Percentiles rank a stretch among this genome's conserved stretches.
Evolutionary conservation across 768 basidiomycete genomes (phyloP).

Genomic region (Termitomyces sp.): DNA sequence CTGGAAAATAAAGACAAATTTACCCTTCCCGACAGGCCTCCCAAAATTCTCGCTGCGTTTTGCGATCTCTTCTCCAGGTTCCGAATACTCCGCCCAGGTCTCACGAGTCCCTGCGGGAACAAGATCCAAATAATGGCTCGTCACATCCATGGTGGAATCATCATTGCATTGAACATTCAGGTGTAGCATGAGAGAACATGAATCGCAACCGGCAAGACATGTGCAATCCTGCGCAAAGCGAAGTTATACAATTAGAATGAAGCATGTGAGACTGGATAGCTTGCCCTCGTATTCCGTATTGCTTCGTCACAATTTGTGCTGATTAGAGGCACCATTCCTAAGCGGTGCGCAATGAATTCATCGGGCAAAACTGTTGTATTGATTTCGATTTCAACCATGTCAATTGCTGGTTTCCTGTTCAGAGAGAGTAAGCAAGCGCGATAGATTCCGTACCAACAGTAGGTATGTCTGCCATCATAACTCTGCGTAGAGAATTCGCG

Average conservation of each 20-base stretch:
- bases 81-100: conserved; percentile 22
- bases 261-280: conserved; percentile 20
- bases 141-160: conserved; percentile 76
- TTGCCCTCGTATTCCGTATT: conserved; percentile 73
- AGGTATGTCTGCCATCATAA: conserved; percentile 95
- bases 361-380: conserved; percentile 95
- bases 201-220: conserved; percentile 79
- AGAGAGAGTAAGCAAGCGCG: conserved; percentile 1
- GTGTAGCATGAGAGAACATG: conserved; percentile 80
- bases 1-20: not conserved
- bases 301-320: conserved; percentile 88
- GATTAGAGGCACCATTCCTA: conserved; percentile 90
- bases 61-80: conserved; percentile 65
- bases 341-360: conserved; percentile 94
- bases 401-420: conserved; percentile 67
- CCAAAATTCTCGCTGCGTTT: conserved; percentile 79
- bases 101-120: conserved; percentile 32
- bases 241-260: not conserved
- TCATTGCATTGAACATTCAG: conserved; percentile 78
- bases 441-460: conserved; percentile 73
- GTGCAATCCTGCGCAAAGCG: conserved; percentile 73
- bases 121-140: conserved; percentile 80
- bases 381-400: conserved; percentile 88
- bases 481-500: conserved; percentile 90
- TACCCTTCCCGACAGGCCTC: conserved; percentile 81